Evolutionary conservation across 1,139 yeast species (phyloP).

Genomic region (Protomyces inundatus): DNA sequence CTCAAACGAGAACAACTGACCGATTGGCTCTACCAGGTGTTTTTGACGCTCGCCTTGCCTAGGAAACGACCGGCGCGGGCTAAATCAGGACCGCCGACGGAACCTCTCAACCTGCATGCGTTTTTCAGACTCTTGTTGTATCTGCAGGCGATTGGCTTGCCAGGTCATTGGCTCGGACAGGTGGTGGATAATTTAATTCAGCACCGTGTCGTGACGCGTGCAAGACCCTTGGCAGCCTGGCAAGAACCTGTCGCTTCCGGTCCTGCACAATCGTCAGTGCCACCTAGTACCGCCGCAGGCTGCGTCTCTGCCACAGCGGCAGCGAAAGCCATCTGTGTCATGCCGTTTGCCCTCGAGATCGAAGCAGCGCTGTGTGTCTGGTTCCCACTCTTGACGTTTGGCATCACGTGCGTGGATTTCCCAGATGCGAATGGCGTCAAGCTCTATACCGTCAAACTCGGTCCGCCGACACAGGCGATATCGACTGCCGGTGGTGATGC

Average conservation of each 20-base stretch:
- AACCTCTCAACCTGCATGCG: conserved; percentile 19
- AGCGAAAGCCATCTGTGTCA: conserved; percentile 13
- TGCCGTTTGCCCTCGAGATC: conserved; percentile 24
- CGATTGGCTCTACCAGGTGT: conserved; percentile 13
- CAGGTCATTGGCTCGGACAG: conserved; percentile 20
- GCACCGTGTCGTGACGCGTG: conserved; percentile 18
- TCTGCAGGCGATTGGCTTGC: conserved; percentile 13
- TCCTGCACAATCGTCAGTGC: not conserved
- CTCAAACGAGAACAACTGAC: conserved; percentile 3
- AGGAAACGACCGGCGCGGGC: not conserved
- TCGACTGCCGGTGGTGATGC: not conserved
- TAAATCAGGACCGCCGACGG: not conserved
- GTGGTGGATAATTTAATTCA: conserved; percentile 19
- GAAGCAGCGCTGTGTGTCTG: conserved; percentile 16
- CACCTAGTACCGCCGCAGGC: not conserved
- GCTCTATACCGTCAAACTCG: conserved; percentile 8
- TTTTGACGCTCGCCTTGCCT: conserved; percentile 12
- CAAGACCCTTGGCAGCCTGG: not conserved
- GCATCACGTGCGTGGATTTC: conserved; percentile 18
- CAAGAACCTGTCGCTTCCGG: not conserved
- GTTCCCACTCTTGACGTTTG: conserved; percentile 23
- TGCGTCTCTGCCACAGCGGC: not conserved
- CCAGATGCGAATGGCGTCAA: conserved; percentile 14
- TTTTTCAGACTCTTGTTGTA: conserved; percentile 15
- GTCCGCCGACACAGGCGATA: not conserved